These are phyloP conservation scores for Metschnikowia gelsemii DNA, from an alignment of 805 yeast species.

Conservation along the genomic window DNA sequence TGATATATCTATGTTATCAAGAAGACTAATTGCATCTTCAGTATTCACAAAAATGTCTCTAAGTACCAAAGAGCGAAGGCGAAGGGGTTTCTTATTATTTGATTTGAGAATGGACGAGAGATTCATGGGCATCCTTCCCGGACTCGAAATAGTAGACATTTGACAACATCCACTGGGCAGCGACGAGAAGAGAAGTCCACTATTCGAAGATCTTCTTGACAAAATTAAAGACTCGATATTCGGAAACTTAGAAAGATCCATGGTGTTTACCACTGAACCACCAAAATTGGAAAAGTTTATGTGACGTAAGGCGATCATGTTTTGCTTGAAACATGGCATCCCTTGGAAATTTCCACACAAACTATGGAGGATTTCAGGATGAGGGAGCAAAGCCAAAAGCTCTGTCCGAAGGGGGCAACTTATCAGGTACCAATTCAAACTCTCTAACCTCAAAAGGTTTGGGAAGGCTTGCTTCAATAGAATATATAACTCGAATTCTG, in stretches of 20 bases:
- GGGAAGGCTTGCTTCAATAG: conserved; percentile 13
- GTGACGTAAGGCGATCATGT: conserved; percentile 6
- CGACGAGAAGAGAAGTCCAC: conserved; percentile 7
- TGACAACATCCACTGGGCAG: conserved; percentile 11
- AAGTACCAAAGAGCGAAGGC: conserved; percentile 11
- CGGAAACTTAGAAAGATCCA: conserved; percentile 9
- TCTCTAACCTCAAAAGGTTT: conserved; percentile 6
- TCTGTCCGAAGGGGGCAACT: conserved; percentile 12
- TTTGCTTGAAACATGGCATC: neutral
- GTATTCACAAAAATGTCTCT: conserved; percentile 11
- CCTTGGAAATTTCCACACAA: conserved; percentile 16
- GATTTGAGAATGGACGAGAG: conserved; percentile 6
- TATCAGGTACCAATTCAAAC: conserved; percentile 16
- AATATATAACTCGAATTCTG: conserved; percentile 12
- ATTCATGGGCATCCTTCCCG: neutral
- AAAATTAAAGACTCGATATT: conserved; percentile 11
- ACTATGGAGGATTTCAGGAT: conserved; percentile 6
- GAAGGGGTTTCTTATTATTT: neutral
- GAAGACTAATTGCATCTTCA: conserved; percentile 15
- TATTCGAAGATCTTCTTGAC: conserved; percentile 3
- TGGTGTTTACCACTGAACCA: conserved; percentile 1
- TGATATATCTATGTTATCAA: conserved; percentile 5
- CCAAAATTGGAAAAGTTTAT: conserved; percentile 16
- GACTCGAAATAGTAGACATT: neutral
- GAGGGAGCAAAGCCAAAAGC: conserved; percentile 12